Evolutionary conservation across 1,284 basidiomycete genomes (phyloP).

Genomic region (Trametes sp.): DNA sequence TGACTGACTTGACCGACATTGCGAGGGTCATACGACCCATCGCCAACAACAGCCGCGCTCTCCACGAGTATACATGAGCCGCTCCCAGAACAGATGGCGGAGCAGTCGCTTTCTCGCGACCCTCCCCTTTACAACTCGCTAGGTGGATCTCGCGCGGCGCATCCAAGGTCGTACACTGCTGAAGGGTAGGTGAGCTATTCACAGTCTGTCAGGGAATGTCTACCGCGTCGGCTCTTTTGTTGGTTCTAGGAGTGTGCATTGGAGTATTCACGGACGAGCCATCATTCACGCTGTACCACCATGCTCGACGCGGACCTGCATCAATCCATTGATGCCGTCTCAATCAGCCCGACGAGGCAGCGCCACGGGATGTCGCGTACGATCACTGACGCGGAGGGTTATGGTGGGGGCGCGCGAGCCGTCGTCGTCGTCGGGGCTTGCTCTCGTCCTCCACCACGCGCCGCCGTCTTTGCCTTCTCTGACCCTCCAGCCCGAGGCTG

Average conservation of each 20-base stretch:
- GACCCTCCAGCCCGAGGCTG: conserved; percentile 16
- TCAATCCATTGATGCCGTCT: conserved; percentile 9
- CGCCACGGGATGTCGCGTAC: not conserved
- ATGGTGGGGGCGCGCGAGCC: not conserved
- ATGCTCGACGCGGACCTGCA: not conserved
- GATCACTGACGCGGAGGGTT: not conserved
- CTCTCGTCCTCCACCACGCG: conserved; percentile 5
- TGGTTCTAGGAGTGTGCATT: too few relatives aligned
- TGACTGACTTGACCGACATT: not conserved
- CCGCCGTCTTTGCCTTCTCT: not conserved
- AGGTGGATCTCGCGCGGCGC: too few relatives aligned
- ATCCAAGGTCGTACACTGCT: not conserved
- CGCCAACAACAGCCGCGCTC: not conserved
- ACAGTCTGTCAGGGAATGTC: too few relatives aligned
- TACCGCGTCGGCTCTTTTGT: too few relatives aligned
- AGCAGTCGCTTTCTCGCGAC: not conserved
- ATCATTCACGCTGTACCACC: not conserved
- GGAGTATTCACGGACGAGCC: not conserved
- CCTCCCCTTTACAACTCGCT: not conserved
- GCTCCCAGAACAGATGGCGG: not conserved
- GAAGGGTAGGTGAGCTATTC: too few relatives aligned
- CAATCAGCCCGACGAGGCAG: conserved; percentile 6
- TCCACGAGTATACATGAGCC: not conserved
- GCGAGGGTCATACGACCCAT: not conserved
- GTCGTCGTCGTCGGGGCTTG: not conserved